These are phyloP conservation scores for Stylonectria norvegica DNA, from an alignment of 2,329 filamentous ascomycete species.

Conservation along the genomic window DNA sequence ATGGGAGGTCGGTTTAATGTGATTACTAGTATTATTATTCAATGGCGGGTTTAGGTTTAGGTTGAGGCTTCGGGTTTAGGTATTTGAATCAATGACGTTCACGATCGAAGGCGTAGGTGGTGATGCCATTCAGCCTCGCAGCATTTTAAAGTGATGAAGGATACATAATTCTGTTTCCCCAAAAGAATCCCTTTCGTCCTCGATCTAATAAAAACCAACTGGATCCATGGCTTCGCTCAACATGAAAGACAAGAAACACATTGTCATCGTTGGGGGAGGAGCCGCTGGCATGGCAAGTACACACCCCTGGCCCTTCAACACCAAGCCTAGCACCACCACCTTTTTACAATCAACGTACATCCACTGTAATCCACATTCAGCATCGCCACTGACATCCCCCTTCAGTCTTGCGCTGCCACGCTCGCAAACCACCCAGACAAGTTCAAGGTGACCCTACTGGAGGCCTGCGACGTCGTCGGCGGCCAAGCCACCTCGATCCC, in stretches of 20 bases:
- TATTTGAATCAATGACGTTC: conserved; percentile 1
- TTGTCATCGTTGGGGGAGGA: conserved; percentile 60
- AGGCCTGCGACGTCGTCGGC: conserved; percentile 55
- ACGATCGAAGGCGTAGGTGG: background rate
- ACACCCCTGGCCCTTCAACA: conserved; percentile 1
- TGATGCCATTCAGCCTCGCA: background rate
- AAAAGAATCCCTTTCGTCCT: background rate
- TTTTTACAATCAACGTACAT: too few relatives aligned
- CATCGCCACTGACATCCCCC: background rate
- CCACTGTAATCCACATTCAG: background rate
- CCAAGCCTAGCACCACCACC: background rate
- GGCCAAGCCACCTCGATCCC: conserved; percentile 60
- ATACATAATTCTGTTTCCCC: background rate
- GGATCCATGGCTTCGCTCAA: conserved; percentile 7
- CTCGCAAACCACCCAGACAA: conserved; percentile 62
- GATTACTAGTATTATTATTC: background rate
- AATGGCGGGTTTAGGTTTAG: background rate
- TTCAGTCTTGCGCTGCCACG: conserved; percentile 61
- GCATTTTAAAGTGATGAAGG: background rate
- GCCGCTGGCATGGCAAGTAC: conserved; percentile 56
- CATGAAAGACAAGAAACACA: conserved; percentile 37
- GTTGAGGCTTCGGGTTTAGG: too few relatives aligned
- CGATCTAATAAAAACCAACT: background rate
- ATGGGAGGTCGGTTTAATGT: too few relatives aligned
- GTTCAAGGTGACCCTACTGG: conserved; percentile 63